Percentiles rank a stretch among this genome's conserved stretches.
Conservation (phyloP, 169 alveolate genomes). For the Plasmodium relictum region DNA sequence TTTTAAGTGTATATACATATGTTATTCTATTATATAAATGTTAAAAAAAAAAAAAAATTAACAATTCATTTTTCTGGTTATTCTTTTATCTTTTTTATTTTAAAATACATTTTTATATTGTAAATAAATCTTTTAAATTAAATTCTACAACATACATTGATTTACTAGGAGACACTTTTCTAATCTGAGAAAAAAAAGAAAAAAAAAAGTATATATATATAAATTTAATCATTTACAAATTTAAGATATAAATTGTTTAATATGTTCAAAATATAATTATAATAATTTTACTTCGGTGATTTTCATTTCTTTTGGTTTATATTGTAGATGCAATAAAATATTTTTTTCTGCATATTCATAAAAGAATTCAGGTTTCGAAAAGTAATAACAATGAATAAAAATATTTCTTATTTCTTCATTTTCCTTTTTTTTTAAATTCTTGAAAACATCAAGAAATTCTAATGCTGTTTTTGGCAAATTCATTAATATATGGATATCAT, state of each 20-base stretch:
- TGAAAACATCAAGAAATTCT: constrained; percentile 88
- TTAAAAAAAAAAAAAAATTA: too few relatives aligned
- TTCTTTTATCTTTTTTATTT: too few relatives aligned
- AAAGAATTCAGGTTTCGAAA: constrained; percentile 61
- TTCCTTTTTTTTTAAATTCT: constrained; percentile 12
- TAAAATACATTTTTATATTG: neutral
- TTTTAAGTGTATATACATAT: too few relatives aligned
- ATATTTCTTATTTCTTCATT: constrained; percentile 41
- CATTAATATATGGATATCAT: constrained; percentile 90
- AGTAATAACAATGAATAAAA: constrained; percentile 55
- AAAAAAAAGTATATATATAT: neutral
- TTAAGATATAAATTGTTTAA: neutral
- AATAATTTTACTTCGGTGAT: constrained; percentile 37
- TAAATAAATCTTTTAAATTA: constrained; percentile 47
- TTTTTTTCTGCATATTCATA: constrained; percentile 62
- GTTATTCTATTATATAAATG: too few relatives aligned
- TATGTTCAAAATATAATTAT: neutral
- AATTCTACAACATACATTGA: constrained; percentile 74
- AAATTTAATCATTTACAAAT: neutral
- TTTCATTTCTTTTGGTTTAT: constrained; percentile 47
- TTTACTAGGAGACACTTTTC: constrained; percentile 72
- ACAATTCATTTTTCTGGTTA: too few relatives aligned
- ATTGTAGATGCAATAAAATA: constrained; percentile 31
- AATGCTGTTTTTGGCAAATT: constrained; percentile 92
- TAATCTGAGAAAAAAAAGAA: constrained; percentile 27